Evolutionary conservation across 75 land plant genomes (phyloP).

Genomic region (Selaginella moellendorffii): DNA sequence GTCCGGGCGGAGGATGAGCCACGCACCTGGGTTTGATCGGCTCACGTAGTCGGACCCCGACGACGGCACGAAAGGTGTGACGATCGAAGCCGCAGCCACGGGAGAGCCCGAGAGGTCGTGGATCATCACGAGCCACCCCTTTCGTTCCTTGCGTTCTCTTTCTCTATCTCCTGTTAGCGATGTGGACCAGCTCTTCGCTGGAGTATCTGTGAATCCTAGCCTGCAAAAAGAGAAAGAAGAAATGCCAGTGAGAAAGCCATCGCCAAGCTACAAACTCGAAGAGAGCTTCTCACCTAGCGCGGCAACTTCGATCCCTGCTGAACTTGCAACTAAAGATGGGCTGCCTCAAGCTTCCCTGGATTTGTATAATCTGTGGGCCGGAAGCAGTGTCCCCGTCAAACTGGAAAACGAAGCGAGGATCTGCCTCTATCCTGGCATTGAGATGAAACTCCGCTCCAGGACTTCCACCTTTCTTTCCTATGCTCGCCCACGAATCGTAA

Average conservation of each 20-base stretch:
- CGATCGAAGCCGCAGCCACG: slow-evolving; percentile 3
- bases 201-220: background rate
- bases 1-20: slow-evolving; percentile 6
- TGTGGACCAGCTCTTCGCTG: background rate
- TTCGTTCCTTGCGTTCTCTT: background rate
- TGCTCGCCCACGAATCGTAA: background rate
- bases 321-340: slow-evolving; percentile 9
- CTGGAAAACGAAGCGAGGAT: slow-evolving; percentile 4
- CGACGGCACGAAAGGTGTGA: slow-evolving; percentile 6
- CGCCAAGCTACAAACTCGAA: background rate
- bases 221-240: background rate
- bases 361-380: slow-evolving; percentile 4
- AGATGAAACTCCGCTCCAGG: slow-evolving; percentile 9
- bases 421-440: background rate
- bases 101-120: slow-evolving; percentile 8
- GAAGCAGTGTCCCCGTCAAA: slow-evolving; percentile 8
- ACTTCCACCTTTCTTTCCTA: background rate
- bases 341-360: slow-evolving; percentile 7
- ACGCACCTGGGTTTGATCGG: background rate
- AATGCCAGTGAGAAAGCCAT: background rate
- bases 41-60: background rate
- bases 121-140: slow-evolving; percentile 7
- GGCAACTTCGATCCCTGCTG: slow-evolving; percentile 4
- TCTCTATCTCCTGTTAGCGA: background rate
- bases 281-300: background rate